A percentile compares a stretch with the other conserved stretches of the same genome.
These are phyloP conservation scores for Candida buenavistaensis DNA, from an alignment of 1,139 yeast species.

Conservation along the genomic window DNA sequence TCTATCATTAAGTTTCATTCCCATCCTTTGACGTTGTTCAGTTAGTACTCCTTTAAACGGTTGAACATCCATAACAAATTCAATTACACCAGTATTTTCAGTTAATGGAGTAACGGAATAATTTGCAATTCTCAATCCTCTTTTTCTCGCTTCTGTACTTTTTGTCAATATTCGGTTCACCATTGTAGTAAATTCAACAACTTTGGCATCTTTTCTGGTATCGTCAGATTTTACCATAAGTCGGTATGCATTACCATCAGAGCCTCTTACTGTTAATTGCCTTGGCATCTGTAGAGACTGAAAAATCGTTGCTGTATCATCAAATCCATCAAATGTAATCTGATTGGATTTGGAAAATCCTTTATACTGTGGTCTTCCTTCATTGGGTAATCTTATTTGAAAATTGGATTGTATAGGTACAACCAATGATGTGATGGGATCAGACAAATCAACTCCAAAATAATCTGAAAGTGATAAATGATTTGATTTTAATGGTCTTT, in stretches of 20 bases:
- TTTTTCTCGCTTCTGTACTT: constrained; percentile 70
- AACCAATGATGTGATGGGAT: constrained; percentile 64
- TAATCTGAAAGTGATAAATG: constrained; percentile 41
- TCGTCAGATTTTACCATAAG: constrained; percentile 90
- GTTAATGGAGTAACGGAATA: constrained; percentile 89
- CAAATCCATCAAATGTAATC: constrained; percentile 57
- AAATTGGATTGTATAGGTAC: constrained; percentile 81
- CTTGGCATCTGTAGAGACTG: constrained; percentile 87
- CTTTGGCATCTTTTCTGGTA: constrained; percentile 90
- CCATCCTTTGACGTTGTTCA: constrained; percentile 43
- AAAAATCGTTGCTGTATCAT: constrained; percentile 66
- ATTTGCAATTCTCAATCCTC: constrained; percentile 71
- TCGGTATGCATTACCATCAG: constrained; percentile 70
- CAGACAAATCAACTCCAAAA: constrained; percentile 46
- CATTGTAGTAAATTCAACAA: constrained; percentile 89
- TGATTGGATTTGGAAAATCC: constrained; percentile 58
- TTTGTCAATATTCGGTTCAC: constrained; percentile 70
- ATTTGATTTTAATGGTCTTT: constrained; percentile 26
- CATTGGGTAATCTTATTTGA: constrained; percentile 62
- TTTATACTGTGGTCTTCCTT: constrained; percentile 40
- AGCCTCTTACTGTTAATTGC: constrained; percentile 72
- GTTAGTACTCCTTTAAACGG: constrained; percentile 72
- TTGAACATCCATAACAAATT: constrained; percentile 84
- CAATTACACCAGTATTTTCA: constrained; percentile 87
- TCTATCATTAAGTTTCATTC: constrained; percentile 31